Evolutionary conservation across 2,329 filamentous ascomycete genomes (phyloP).

Genomic region (Orbilia brochopaga): DNA sequence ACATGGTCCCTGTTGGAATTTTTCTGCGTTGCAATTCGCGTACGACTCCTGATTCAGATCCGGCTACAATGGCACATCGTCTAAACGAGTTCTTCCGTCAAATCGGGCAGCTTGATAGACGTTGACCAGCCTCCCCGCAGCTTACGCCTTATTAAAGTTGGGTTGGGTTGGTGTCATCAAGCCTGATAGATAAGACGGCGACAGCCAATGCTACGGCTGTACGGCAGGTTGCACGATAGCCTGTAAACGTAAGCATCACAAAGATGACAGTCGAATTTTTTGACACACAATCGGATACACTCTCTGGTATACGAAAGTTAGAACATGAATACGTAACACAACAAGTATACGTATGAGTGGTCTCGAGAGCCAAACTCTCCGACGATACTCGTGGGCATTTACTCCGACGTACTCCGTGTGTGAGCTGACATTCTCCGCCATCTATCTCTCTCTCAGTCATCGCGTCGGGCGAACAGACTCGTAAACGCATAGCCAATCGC

Average conservation of each 20-base stretch:
- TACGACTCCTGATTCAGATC: conserved; percentile 49
- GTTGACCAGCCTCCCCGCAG: neutral
- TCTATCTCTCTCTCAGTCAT: neutral
- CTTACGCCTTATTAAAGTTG: neutral
- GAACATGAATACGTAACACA: too few species aligned
- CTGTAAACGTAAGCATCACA: too few species aligned
- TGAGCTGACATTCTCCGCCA: neutral
- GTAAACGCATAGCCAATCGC: neutral
- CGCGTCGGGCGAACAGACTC: neutral
- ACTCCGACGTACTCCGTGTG: neutral
- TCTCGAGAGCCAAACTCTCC: too few species aligned
- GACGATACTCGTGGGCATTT: too few species aligned
- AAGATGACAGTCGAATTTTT: neutral
- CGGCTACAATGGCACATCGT: conserved; percentile 6
- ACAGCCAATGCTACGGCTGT: neutral
- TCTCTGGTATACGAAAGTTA: too few species aligned
- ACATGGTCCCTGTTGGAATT: conserved; percentile 31
- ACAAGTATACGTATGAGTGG: too few species aligned
- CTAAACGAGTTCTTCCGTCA: conserved; percentile 4
- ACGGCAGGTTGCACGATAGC: neutral
- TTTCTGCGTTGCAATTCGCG: conserved; percentile 29
- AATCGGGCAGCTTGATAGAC: conserved; percentile 4
- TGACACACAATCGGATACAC: neutral
- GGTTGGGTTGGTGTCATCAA: neutral
- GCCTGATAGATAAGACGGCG: neutral